Base-by-base conservation (phyloP, 1,139 yeast species). In the Magnusiomyces suaveolens region DNA sequence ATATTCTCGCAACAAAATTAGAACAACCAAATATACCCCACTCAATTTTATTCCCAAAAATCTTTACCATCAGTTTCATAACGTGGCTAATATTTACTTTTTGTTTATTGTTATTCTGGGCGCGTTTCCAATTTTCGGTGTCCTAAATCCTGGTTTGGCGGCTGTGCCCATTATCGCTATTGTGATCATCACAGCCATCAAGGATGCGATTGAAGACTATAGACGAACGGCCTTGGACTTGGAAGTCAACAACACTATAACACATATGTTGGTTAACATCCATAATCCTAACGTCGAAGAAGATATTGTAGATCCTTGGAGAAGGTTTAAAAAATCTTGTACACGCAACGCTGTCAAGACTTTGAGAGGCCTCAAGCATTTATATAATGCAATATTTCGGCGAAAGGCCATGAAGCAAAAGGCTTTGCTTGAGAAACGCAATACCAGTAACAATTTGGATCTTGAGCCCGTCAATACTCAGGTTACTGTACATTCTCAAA, bases 91-190 rank as follows among this genome's bases (percentile, higher is more conserved):
- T 69, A 72, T 83, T 51, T 89, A 87, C 72, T 89, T 89, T 75
- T 74, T 89, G 65, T 70, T 84, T 43, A 74, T 88, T 71, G 84
- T 83, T 63, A 84, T 89, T 59, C 71, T 89, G 62, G 94, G 95
- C 56, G 68, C 70, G 21, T 88, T 92, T 72, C 80, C 86, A 59
- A 83, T 92, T 54, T 92, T 92, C 68, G 98, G 98, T 64, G 97
- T 90, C 43, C 81, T 85, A 18, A 83, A 80, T 60, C 97, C 98
- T 0, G 97, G 92, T 2, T 72, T 92, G 59, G 85, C 95, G 12
- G 90, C 96, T 1, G 97, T 89, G 50, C 98, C 98, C 2, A 81
- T 92, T 69, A 87, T 90, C 69, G 97, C 89, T 56, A 90, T 92
- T 74, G 96, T 92, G 46, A 74, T 79, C 57, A 79, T 92, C 56